Conservation (phyloP, 768 basidiomycete species). For the Tremella fuciformis region DNA sequence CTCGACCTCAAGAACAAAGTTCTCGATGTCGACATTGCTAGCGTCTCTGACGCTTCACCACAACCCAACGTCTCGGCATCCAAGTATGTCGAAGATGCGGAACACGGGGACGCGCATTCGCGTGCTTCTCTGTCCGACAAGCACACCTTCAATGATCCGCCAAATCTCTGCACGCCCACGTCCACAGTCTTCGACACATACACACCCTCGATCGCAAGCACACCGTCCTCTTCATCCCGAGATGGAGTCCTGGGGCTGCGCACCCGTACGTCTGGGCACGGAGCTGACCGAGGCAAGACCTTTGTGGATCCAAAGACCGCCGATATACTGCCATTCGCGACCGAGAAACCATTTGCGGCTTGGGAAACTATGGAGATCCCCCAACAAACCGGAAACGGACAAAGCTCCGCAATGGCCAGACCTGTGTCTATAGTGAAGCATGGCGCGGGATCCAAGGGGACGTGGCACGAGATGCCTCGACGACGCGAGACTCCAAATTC, state of each 20-base stretch:
- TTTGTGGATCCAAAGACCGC: constrained; percentile 15
- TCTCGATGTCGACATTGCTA: too few relatives aligned
- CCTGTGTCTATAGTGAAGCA: background rate
- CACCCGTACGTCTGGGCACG: background rate
- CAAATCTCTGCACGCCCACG: constrained; percentile 8
- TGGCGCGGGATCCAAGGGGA: background rate
- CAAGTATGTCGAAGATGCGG: too few relatives aligned
- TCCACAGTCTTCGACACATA: background rate
- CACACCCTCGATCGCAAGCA: background rate
- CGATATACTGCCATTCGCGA: constrained; percentile 20
- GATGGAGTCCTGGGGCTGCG: background rate
- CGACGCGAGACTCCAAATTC: constrained; percentile 4
- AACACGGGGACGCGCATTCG: too few relatives aligned
- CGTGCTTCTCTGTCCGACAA: too few relatives aligned
- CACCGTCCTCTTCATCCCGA: background rate
- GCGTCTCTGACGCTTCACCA: too few relatives aligned
- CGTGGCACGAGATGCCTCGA: constrained; percentile 22
- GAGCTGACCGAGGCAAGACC: background rate
- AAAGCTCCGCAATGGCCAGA: background rate
- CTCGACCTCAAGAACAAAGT: too few relatives aligned
- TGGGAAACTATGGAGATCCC: constrained; percentile 12
- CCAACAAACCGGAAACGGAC: background rate
- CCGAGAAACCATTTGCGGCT: constrained; percentile 7
- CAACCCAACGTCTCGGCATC: too few relatives aligned
- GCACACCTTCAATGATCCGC: background rate